phyloP scores from a whole-genome alignment of 2,329 filamentous ascomycete species.

The Fusarium poae region DNA sequence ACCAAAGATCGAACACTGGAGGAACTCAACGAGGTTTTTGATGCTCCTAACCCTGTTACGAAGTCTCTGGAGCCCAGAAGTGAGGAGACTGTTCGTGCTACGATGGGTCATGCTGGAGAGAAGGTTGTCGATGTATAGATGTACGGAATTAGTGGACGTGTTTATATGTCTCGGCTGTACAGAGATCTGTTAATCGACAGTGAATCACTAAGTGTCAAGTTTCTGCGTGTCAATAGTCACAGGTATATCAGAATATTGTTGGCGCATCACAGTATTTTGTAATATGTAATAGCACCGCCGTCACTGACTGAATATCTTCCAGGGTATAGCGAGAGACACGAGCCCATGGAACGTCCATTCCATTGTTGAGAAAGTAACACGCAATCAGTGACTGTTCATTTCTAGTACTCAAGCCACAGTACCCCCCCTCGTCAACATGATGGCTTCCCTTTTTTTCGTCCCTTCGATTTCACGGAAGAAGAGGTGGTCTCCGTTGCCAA shows the following conservation, averaged over 20 bases:
- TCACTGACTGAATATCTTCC: accelerated
- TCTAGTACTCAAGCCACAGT: too few relatives aligned
- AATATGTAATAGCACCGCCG: not conserved
- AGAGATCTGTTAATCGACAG: not conserved
- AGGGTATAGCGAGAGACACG: too few relatives aligned
- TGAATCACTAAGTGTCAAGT: not conserved
- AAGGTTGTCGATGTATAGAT: slow-evolving; percentile 21
- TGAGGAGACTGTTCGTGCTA: slow-evolving; percentile 31
- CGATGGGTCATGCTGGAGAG: slow-evolving; percentile 17
- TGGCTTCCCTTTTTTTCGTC: too few relatives aligned
- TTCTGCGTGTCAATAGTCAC: accelerated
- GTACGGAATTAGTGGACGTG: not conserved
- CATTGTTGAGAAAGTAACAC: too few relatives aligned
- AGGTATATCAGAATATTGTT: not conserved
- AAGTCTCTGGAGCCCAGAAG: slow-evolving; percentile 39
- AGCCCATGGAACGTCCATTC: too few relatives aligned
- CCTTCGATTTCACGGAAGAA: too few relatives aligned
- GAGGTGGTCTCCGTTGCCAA: too few relatives aligned
- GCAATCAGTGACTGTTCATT: too few relatives aligned
- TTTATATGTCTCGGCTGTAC: not conserved
- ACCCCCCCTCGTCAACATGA: too few relatives aligned
- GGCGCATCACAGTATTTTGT: not conserved
- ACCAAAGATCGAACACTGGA: slow-evolving; percentile 64
- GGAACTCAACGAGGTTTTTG: slow-evolving; percentile 55
- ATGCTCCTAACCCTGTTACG: slow-evolving; percentile 35